Base-by-base conservation (phyloP, 1,139 yeast genomes). In the Kurtzmaniella quercitrusa region DNA sequence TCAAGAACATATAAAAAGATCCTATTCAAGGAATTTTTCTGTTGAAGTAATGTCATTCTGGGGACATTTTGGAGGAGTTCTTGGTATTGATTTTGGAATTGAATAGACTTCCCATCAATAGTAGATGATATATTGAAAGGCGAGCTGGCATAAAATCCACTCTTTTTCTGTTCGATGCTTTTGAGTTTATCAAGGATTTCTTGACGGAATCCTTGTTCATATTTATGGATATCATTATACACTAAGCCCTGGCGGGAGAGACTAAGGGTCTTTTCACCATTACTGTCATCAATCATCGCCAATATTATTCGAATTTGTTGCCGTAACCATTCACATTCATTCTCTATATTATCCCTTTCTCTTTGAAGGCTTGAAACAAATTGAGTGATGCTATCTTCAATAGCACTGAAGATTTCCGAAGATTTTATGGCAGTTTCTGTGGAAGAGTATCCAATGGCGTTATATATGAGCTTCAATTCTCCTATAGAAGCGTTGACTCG, bases 311-410 rank as follows among this genome's bases (percentile, higher is more conserved):
- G 55, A 25, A 72, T 65, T 47, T 73, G 77, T 50, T 73, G 76
- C 42, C 76, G 53, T 44, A 73, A 57, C 77, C 78, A 73, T 43
- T 70, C 76, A 54, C 77, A 71, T 49, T 73, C 79, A 45, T 65
- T 68, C 42, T 65, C 70, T 3, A 73, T 68, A 45, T 57, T 66
- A 31, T 50, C 57, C 54, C 66, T 69, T 48, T 73, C 77, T 46
- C 75, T 56, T 37, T 60, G 62, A 17, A 72, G 54, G 38, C 50
- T 63, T 25, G 50, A 45, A 3, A 71, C 61, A 49, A 70, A 70
- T 38, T 63, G 62, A 11, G 55, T 42, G 15, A 73, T 70, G 9
- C 76, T 68, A 23, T 67, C 68, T 41, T 70, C 68, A n/a, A 73
- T 63, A 3, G 62, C 67, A 15, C 53, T 60, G 46, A 71, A 72